Conservation (phyloP, 2,329 filamentous ascomycete species). For the Colletotrichum cuscutae region DNA sequence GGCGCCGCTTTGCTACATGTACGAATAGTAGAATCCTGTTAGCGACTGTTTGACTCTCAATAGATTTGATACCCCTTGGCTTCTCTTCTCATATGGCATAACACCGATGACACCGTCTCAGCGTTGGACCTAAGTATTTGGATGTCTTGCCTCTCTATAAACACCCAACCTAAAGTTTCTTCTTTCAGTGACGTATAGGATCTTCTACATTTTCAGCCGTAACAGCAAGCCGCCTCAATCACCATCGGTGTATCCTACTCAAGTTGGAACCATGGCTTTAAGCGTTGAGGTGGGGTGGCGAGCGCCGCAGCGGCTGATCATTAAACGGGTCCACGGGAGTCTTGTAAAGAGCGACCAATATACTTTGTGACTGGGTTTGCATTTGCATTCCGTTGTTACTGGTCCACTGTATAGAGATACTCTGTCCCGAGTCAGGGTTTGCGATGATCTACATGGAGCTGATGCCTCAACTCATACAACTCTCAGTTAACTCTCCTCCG, state of each 20-base stretch:
- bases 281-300: not conserved
- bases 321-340: not conserved
- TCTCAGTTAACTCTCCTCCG: not conserved
- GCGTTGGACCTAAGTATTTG: no score
- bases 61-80: not conserved
- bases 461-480: not conserved
- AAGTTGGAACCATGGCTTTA: not conserved
- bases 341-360: not conserved
- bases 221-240: not conserved
- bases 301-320: not conserved
- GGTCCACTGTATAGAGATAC: not conserved
- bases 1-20: constrained; percentile 56
- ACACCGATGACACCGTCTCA: not conserved
- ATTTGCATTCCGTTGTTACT: not conserved
- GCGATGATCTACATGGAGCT: not conserved
- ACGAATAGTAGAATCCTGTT: constrained; percentile 36
- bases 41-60: not conserved
- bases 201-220: not conserved
- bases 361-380: not conserved
- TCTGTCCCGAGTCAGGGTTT: not conserved
- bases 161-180: not conserved
- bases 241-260: not conserved
- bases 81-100: not conserved
- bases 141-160: not conserved
- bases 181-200: no score